Percentiles rank a stretch among this genome's conserved stretches.
Conservation (phyloP, 2,329 filamentous ascomycete species). For the Colletotrichum spaethianum region DNA sequence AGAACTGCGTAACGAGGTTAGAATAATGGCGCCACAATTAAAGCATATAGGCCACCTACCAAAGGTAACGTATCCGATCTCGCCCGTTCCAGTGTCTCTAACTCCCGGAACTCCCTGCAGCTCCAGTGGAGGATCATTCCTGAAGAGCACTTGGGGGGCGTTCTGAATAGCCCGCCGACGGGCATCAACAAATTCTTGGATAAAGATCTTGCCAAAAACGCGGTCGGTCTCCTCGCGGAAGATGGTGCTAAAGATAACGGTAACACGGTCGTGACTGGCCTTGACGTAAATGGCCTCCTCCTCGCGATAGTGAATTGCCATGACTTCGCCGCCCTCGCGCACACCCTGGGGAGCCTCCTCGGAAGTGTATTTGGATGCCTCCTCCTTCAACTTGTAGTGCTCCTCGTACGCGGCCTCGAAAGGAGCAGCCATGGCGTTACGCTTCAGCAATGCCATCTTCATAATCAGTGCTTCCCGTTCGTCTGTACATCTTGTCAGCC, state of each 20-base stretch:
- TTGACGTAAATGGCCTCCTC: constrained; percentile 99
- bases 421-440: constrained; percentile 98
- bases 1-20: constrained; percentile 72
- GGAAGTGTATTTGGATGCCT: constrained; percentile 91
- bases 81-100: constrained; percentile 79
- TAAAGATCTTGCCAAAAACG: constrained; percentile 97
- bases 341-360: constrained; percentile 95
- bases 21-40: background rate
- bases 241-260: constrained; percentile 98
- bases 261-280: constrained; percentile 96
- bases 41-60: constrained; percentile 68
- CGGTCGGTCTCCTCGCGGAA: constrained; percentile 98
- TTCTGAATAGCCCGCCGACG: constrained; percentile 96
- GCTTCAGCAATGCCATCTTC: constrained; percentile 92
- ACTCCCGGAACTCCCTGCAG: constrained; percentile 90
- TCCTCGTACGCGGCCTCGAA: constrained; percentile 98
- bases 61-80: constrained; percentile 98
- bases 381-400: constrained; percentile 87
- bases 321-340: constrained; percentile 89
- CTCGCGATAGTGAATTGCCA: constrained; percentile 98
- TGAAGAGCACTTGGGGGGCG: constrained; percentile 96
- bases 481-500: constrained; percentile 64
- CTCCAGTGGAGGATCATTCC: constrained; percentile 94
- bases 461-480: constrained; percentile 87
- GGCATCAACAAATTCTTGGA: constrained; percentile 98